Evolutionary conservation across 2,329 filamentous ascomycete species (phyloP).

Genomic region (Thermoascus crustaceus): DNA sequence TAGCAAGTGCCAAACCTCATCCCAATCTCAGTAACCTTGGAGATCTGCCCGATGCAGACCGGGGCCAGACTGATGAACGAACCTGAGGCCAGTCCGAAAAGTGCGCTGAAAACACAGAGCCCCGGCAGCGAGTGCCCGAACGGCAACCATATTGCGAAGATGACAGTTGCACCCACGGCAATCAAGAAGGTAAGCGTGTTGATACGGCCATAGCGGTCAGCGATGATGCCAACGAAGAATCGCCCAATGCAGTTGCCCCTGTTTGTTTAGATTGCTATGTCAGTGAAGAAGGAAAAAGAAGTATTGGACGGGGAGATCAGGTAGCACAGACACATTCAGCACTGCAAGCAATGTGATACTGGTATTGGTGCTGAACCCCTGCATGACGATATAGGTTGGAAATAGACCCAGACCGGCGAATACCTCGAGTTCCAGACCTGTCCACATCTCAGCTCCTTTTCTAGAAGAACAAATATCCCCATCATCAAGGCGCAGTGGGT

Average conservation of each 20-base stretch:
- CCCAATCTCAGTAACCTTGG: conserved; percentile 41
- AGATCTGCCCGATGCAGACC: conserved; percentile 43
- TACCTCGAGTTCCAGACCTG: conserved; percentile 24
- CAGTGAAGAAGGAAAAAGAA: not conserved
- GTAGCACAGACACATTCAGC: conserved; percentile 27
- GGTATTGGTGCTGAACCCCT: conserved; percentile 16
- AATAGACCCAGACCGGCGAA: conserved; percentile 36
- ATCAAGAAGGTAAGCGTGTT: conserved; percentile 38
- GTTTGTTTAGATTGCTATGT: not conserved
- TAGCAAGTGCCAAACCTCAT: conserved; percentile 43
- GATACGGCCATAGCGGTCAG: conserved; percentile 40
- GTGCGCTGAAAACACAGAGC: conserved; percentile 35
- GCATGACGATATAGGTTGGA: conserved; percentile 34
- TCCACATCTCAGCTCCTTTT: not conserved
- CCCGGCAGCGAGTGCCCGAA: conserved; percentile 33
- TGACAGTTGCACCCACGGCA: conserved; percentile 26
- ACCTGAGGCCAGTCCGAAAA: conserved; percentile 43
- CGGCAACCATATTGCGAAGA: conserved; percentile 39
- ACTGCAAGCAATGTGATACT: conserved; percentile 35
- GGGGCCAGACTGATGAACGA: conserved; percentile 39
- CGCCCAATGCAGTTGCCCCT: conserved; percentile 38
- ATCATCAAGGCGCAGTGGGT: not conserved
- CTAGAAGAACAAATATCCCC: fast-evolving
- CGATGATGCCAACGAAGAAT: conserved; percentile 36
- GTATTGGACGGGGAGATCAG: too few relatives aligned